Percentiles rank a stretch among this genome's conserved stretches.
Conservation (phyloP, 108 stramenopile species). For the Skeletonema marinoi region DNA sequence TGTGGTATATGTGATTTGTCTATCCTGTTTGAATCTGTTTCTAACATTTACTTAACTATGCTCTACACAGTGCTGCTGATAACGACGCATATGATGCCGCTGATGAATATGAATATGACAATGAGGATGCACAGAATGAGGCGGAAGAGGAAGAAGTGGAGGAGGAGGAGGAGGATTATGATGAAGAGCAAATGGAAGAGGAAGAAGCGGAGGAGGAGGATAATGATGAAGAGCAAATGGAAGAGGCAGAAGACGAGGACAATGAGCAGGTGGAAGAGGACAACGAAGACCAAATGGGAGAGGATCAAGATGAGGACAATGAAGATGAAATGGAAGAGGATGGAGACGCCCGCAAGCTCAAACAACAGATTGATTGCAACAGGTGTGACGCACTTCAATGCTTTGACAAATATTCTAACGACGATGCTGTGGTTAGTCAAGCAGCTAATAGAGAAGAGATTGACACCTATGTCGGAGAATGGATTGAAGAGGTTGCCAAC, state of each 20-base stretch:
- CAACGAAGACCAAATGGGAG: too few species aligned
- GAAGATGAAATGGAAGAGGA: neutral
- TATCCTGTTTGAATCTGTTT: neutral
- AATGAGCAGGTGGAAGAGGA: neutral
- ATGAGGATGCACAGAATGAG: neutral
- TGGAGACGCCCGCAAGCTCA: conserved; percentile 18
- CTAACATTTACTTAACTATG: neutral
- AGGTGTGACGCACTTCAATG: conserved; percentile 28
- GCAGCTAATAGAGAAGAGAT: conserved; percentile 1
- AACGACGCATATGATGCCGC: neutral
- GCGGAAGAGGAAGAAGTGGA: neutral
- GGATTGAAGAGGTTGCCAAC: conserved; percentile 24
- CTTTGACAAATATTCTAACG: conserved; percentile 13
- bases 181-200: neutral
- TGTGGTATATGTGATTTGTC: too few species aligned
- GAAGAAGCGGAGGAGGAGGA: neutral
- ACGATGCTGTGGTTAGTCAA: conserved; percentile 9
- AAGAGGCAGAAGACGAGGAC: neutral
- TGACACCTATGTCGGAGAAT: conserved; percentile 24
- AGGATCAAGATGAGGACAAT: neutral
- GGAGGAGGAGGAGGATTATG: neutral
- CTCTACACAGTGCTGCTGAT: neutral
- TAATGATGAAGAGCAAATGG: too few species aligned
- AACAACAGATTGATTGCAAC: conserved; percentile 26
- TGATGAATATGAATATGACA: neutral